A percentile compares a stretch with the other conserved stretches of the same genome.
phyloP scores from a whole-genome alignment of 495 filamentous ascomycete genomes.

The Astrothelium macrocarpum region DNA sequence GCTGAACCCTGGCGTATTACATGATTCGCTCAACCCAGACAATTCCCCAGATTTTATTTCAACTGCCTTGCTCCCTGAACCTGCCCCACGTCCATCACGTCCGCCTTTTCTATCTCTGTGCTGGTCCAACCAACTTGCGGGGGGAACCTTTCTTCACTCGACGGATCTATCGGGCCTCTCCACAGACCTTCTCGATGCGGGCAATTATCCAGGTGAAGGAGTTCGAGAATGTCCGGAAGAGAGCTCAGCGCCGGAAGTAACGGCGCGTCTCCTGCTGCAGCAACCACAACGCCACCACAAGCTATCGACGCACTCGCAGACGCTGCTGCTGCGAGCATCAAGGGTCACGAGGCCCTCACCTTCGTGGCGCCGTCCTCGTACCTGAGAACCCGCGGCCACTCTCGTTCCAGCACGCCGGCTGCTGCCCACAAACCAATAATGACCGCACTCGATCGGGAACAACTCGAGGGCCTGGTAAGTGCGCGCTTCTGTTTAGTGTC shows the following conservation, averaged over 20 bases:
- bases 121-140: no score
- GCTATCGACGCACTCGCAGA: not conserved
- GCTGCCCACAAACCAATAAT: slow-evolving; percentile 39
- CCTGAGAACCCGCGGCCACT: slow-evolving; percentile 53
- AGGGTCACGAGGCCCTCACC: not conserved
- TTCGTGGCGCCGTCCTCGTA: slow-evolving; percentile 81
- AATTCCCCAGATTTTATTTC: not conserved
- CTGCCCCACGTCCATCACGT: slow-evolving; percentile 9
- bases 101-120: no score
- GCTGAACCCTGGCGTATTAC: not conserved
- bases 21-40: not conserved
- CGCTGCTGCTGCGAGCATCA: not conserved
- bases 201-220: not conserved
- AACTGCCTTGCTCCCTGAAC: not conserved
- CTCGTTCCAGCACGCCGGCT: slow-evolving; percentile 46
- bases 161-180: not conserved
- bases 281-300: not conserved
- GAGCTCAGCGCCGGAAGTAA: not conserved
- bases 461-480: slow-evolving; percentile 85
- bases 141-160: slow-evolving; percentile 8
- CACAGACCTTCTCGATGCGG: not conserved
- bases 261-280: not conserved
- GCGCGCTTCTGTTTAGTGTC: slow-evolving; percentile 7
- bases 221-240: not conserved
- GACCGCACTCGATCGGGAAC: slow-evolving; percentile 77